Conservation (phyloP, 192 early-diverging fungal species). For the Mortierella claussenii region DNA sequence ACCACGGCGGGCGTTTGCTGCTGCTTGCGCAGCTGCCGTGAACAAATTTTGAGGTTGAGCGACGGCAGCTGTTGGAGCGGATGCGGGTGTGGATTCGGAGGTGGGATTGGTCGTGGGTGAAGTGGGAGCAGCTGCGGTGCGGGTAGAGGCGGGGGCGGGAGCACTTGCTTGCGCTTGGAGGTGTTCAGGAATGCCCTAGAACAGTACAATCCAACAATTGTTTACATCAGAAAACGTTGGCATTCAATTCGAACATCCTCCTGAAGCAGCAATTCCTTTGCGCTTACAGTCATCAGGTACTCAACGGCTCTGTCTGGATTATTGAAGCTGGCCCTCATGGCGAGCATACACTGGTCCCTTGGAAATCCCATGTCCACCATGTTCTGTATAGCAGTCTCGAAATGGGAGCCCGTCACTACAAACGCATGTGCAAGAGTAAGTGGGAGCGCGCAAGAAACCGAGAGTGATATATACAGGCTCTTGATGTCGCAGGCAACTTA, state of each 20-base stretch:
- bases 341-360: constrained; percentile 83
- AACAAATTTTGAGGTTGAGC: constrained; percentile 69
- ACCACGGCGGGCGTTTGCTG: constrained; percentile 44
- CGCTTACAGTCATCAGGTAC: constrained; percentile 86
- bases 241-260: neutral
- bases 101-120: constrained; percentile 16
- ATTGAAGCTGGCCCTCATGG: constrained; percentile 97
- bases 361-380: constrained; percentile 98
- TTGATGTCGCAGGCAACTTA: too few species aligned
- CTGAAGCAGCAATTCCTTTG: too few species aligned
- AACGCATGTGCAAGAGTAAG: constrained; percentile 11
- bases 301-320: constrained; percentile 98
- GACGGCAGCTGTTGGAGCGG: constrained; percentile 29
- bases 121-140: constrained; percentile 11
- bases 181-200: constrained; percentile 84
- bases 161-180: constrained; percentile 62
- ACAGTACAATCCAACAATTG: constrained; percentile 2
- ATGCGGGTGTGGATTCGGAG: constrained; percentile 40
- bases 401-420: constrained; percentile 80
- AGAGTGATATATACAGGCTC: too few species aligned
- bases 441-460: neutral
- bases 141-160: constrained; percentile 38
- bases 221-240: neutral
- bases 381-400: constrained; percentile 83
- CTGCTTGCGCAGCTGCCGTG: constrained; percentile 65